Percentiles rank a stretch among this genome's conserved stretches.
These are phyloP conservation scores for Chytriomyces confervae DNA, from an alignment of 192 early-diverging fungal genomes.

Conservation along the genomic window DNA sequence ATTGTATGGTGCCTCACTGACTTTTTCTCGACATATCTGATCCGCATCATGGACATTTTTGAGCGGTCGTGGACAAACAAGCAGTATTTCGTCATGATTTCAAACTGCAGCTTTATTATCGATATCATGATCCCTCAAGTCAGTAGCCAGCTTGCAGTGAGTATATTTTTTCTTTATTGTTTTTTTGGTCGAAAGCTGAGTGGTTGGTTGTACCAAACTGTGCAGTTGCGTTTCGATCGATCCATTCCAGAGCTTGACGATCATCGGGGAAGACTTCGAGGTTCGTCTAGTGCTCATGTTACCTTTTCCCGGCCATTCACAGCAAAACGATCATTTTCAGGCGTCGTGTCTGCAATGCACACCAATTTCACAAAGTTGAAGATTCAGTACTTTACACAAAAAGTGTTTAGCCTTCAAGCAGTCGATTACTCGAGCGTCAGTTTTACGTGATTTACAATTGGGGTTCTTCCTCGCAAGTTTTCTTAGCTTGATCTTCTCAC, in stretches of 20 bases:
- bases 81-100: slow-evolving; percentile 37
- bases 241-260: slow-evolving; percentile 81
- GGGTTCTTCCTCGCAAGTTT: not conserved
- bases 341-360: slow-evolving; percentile 13
- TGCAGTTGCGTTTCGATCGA: slow-evolving; percentile 73
- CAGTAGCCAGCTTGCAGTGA: slow-evolving; percentile 62
- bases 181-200: not conserved
- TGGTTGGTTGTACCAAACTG: not conserved
- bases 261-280: slow-evolving; percentile 28
- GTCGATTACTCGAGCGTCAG: slow-evolving; percentile 57
- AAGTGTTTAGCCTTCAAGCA: slow-evolving; percentile 48
- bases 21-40: slow-evolving; percentile 70
- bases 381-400: slow-evolving; percentile 26
- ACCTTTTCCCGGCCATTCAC: not conserved
- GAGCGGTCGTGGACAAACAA: slow-evolving; percentile 50
- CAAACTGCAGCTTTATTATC: slow-evolving; percentile 60
- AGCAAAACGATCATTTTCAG: slow-evolving; percentile 12
- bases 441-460: not conserved
- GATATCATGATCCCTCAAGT: slow-evolving; percentile 66
- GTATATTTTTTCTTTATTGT: slow-evolving; percentile 3
- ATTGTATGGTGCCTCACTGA: slow-evolving; percentile 68
- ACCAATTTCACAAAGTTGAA: slow-evolving; percentile 29
- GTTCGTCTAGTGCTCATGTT: slow-evolving; percentile 8
- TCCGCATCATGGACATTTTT: slow-evolving; percentile 58
- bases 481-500: not conserved